These are phyloP conservation scores for Aspergillus latus DNA, from an alignment of 2,329 filamentous ascomycete genomes.

Conservation along the genomic window DNA sequence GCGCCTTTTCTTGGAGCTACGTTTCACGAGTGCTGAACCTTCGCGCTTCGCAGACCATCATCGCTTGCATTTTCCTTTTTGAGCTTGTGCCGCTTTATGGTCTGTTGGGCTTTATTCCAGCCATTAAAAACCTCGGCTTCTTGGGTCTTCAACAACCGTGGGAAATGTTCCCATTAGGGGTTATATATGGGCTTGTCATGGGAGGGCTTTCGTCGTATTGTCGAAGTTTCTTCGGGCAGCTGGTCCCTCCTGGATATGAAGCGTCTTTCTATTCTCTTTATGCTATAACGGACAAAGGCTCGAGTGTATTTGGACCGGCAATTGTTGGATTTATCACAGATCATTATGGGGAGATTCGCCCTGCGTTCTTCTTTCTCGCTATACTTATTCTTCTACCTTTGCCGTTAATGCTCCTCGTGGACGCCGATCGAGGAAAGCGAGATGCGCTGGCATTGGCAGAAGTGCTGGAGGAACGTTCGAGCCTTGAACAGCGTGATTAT, in stretches of 20 bases:
- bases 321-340: conserved; percentile 95
- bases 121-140: conserved; percentile 70
- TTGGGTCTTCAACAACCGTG: conserved; percentile 87
- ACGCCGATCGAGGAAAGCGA: conserved; percentile 74
- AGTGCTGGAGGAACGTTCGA: conserved; percentile 39
- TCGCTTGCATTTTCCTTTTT: conserved; percentile 87
- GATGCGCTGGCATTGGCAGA: conserved; percentile 67
- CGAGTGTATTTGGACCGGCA: conserved; percentile 86
- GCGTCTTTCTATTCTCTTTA: conserved; percentile 96
- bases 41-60: conserved; percentile 79
- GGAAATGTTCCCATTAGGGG: conserved; percentile 94
- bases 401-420: conserved; percentile 78
- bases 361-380: conserved; percentile 90
- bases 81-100: conserved; percentile 93
- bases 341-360: conserved; percentile 73
- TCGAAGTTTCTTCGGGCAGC: conserved; percentile 84
- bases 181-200: conserved; percentile 88
- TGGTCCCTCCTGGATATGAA: conserved; percentile 92
- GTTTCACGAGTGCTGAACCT: conserved; percentile 70
- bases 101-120: conserved; percentile 80
- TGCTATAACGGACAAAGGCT: conserved; percentile 96
- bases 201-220: conserved; percentile 93
- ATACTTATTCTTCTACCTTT: conserved; percentile 80
- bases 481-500: conserved; percentile 26
- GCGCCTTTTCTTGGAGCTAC: conserved; percentile 85